Percentiles rank a stretch among this genome's conserved stretches.
Conservation (phyloP, 1,284 basidiomycete genomes). For the Polyporus tsugae region DNA sequence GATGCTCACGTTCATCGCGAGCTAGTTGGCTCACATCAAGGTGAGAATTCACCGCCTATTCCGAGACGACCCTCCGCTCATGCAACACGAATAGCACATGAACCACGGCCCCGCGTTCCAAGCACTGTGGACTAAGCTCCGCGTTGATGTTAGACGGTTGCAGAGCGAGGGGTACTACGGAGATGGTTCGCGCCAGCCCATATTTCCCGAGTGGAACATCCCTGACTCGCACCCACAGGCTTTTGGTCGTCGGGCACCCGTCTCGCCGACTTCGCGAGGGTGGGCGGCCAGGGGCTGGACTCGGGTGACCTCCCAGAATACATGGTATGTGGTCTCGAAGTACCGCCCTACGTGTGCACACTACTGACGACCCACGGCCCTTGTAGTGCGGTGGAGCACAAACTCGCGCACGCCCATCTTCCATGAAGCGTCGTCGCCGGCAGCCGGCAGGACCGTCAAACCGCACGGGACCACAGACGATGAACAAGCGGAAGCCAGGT, state of each 20-base stretch:
- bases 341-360: background rate
- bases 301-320: constrained; percentile 75
- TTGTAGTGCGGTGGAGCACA: constrained; percentile 84
- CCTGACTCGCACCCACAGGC: constrained; percentile 49
- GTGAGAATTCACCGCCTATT: constrained; percentile 44
- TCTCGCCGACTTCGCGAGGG: constrained; percentile 65
- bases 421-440: constrained; percentile 52
- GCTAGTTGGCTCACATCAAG: constrained; percentile 80
- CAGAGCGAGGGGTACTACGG: constrained; percentile 81
- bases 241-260: constrained; percentile 83
- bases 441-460: constrained; percentile 55
- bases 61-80: background rate
- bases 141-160: constrained; percentile 69
- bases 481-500: constrained; percentile 75
- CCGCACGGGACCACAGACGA: constrained; percentile 65
- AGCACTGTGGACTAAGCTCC: constrained; percentile 70
- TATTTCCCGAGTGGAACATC: background rate
- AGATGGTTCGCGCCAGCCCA: constrained; percentile 59
- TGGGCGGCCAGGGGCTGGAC: constrained; percentile 60
- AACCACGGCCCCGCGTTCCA: constrained; percentile 80
- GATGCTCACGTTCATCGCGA: background rate
- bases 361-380: constrained; percentile 7
- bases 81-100: constrained; percentile 64
- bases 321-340: constrained; percentile 56
- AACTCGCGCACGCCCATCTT: constrained; percentile 59